Evolutionary conservation across 768 basidiomycete species (phyloP).

Genomic region (Auricularia sp.): DNA sequence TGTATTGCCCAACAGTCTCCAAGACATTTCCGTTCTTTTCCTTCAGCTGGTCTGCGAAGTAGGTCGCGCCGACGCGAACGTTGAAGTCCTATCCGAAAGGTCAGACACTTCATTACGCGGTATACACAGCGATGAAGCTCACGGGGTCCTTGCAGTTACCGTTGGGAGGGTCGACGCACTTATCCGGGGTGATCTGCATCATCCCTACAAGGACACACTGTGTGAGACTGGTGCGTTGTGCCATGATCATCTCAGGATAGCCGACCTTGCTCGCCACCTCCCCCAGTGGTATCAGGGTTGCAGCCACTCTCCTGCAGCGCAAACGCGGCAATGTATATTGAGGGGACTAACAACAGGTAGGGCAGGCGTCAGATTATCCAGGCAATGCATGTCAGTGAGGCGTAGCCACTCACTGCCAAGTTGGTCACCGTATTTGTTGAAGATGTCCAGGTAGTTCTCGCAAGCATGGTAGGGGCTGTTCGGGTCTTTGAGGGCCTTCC

Average conservation of each 20-base stretch:
- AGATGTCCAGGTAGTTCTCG: slow-evolving; percentile 35
- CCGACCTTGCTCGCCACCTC: slow-evolving; percentile 72
- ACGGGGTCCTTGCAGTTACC: slow-evolving; percentile 33
- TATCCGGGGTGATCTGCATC: slow-evolving; percentile 77
- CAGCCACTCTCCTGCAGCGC: slow-evolving; percentile 85
- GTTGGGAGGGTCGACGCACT: slow-evolving; percentile 49
- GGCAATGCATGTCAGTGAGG: slow-evolving; percentile 1
- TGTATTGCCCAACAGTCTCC: slow-evolving; percentile 57
- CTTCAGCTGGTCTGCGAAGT: slow-evolving; percentile 42
- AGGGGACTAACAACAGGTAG: slow-evolving; percentile 33
- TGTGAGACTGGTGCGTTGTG: neutral
- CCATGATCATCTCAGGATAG: no score
- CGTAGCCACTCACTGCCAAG: slow-evolving; percentile 26
- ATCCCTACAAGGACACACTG: neutral
- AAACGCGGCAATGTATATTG: slow-evolving; percentile 74
- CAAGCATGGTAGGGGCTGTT: slow-evolving; percentile 54
- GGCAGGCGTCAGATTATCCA: neutral
- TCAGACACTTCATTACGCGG: neutral
- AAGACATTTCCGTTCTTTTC: slow-evolving; percentile 44
- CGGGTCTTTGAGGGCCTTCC: slow-evolving; percentile 34
- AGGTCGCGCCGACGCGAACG: slow-evolving; percentile 54
- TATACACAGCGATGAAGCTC: no score
- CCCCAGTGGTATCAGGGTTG: slow-evolving; percentile 54
- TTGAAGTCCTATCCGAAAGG: slow-evolving; percentile 51
- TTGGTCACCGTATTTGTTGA: slow-evolving; percentile 47